Evolutionary conservation across 1,284 basidiomycete species (phyloP).

Genomic region (Irpex sp.): DNA sequence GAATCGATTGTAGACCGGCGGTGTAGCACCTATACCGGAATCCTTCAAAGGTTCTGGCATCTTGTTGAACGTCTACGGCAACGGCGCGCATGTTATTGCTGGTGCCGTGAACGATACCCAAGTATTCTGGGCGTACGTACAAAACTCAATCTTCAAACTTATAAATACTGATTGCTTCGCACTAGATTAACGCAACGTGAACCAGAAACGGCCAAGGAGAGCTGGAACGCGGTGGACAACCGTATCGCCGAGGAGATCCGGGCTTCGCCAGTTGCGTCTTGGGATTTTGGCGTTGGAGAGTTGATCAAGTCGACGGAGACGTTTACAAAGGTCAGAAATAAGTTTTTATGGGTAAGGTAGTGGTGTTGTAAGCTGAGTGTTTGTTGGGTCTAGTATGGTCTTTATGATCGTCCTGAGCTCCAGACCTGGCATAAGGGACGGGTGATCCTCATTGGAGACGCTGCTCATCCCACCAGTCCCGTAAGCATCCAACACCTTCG

Average conservation of each 20-base stretch:
- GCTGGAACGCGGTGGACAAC: constrained; percentile 34
- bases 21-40: constrained; percentile 28
- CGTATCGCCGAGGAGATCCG: constrained; percentile 19
- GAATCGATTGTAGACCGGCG: constrained; percentile 25
- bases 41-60: constrained; percentile 2
- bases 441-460: constrained; percentile 29
- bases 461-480: constrained; percentile 31
- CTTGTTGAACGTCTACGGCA: constrained; percentile 32
- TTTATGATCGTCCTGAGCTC: constrained; percentile 42
- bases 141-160: too few species aligned
- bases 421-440: constrained; percentile 36
- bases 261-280: constrained; percentile 12
- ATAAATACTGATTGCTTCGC: background rate
- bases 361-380: background rate
- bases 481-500: constrained; percentile 14
- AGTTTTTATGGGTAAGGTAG: too few species aligned
- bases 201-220: constrained; percentile 33
- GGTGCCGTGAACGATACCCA: constrained; percentile 30
- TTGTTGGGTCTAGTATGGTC: constrained; percentile 30
- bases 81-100: constrained; percentile 33
- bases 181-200: constrained; percentile 33
- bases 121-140: constrained; percentile 39
- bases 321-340: constrained; percentile 32
- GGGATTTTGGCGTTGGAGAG: constrained; percentile 30
- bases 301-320: constrained; percentile 28